Evolutionary conservation across 441 rosid genomes (phyloP).

Genomic region (Arabidopsis hybrid): DNA sequence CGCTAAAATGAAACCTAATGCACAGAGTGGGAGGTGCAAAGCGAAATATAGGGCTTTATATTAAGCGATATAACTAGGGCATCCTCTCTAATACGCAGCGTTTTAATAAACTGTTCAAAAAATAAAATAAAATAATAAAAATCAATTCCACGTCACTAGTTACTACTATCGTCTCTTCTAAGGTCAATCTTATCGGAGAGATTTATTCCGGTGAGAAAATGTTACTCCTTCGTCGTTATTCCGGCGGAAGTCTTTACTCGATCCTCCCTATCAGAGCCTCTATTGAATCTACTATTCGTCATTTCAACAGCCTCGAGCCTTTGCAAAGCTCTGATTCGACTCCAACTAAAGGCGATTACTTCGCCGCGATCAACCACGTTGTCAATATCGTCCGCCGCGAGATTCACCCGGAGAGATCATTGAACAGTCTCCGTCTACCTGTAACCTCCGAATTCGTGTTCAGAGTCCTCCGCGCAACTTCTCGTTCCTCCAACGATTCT

Average conservation of each 20-base stretch:
- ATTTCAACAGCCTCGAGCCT: slow-evolving; percentile 33
- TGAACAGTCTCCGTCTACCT: slow-evolving; percentile 65
- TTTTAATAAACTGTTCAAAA: neutral
- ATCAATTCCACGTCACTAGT: slow-evolving; percentile 34
- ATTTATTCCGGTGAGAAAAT: slow-evolving; percentile 33
- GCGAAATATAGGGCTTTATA: slow-evolving; percentile 15
- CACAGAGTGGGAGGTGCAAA: neutral
- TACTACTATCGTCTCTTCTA: neutral
- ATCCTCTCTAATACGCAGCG: slow-evolving; percentile 25
- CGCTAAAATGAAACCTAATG: slow-evolving; percentile 31
- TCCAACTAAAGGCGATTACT: slow-evolving; percentile 72
- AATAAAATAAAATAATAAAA: neutral
- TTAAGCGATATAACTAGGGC: slow-evolving; percentile 25
- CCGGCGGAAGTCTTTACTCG: slow-evolving; percentile 4
- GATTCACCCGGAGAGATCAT: slow-evolving; percentile 79
- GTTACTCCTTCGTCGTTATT: slow-evolving; percentile 37
- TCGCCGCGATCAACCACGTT: slow-evolving; percentile 77
- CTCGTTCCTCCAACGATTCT: slow-evolving; percentile 68
- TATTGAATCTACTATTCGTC: neutral
- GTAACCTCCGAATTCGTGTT: slow-evolving; percentile 76
- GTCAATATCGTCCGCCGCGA: slow-evolving; percentile 85
- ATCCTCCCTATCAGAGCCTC: neutral
- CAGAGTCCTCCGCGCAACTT: slow-evolving; percentile 84
- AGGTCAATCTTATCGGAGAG: too few relatives aligned
- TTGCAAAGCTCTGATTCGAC: slow-evolving; percentile 33